Evolutionary conservation across 257 asterid species (phyloP).

Genomic region (Lantana camara): DNA sequence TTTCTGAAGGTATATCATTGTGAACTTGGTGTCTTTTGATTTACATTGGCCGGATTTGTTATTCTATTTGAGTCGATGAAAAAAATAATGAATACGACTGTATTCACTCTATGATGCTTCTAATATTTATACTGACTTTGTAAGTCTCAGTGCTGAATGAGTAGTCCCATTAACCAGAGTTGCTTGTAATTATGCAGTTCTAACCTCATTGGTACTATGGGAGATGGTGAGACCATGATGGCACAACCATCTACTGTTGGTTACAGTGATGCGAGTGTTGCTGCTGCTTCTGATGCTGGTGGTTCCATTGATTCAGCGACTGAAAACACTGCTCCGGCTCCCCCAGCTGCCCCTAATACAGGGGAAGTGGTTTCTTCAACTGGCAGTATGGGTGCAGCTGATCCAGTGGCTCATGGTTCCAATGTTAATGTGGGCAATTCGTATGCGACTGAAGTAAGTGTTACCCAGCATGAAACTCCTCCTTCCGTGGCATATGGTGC

Average conservation of each 20-base stretch:
- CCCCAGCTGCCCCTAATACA: conserved; percentile 13
- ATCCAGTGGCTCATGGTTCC: conserved; percentile 33
- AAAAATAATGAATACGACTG: not conserved
- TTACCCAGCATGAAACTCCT: conserved; percentile 42
- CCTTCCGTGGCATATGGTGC: conserved; percentile 31
- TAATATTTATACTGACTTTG: not conserved
- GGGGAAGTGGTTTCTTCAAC: conserved; percentile 30
- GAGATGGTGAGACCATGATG: conserved; percentile 36
- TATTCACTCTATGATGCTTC: not conserved
- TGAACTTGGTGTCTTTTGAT: conserved; percentile 3
- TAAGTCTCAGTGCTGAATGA: not conserved
- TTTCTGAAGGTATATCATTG: not conserved
- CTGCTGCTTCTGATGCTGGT: conserved; percentile 33
- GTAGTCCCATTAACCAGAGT: conserved; percentile 1
- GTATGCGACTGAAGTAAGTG: conserved; percentile 25
- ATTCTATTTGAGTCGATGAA: not conserved
- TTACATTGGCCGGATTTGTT: not conserved
- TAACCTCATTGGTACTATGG: conserved; percentile 25
- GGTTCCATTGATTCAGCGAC: conserved; percentile 33
- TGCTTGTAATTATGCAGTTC: conserved; percentile 22
- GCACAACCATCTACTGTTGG: conserved; percentile 32
- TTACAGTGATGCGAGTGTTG: conserved; percentile 28
- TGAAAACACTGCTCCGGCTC: conserved; percentile 27
- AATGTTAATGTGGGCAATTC: conserved; percentile 34
- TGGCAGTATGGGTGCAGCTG: conserved; percentile 19